phyloP scores from a whole-genome alignment of 208 protist genomes.

The Naegleria fowleri region DNA sequence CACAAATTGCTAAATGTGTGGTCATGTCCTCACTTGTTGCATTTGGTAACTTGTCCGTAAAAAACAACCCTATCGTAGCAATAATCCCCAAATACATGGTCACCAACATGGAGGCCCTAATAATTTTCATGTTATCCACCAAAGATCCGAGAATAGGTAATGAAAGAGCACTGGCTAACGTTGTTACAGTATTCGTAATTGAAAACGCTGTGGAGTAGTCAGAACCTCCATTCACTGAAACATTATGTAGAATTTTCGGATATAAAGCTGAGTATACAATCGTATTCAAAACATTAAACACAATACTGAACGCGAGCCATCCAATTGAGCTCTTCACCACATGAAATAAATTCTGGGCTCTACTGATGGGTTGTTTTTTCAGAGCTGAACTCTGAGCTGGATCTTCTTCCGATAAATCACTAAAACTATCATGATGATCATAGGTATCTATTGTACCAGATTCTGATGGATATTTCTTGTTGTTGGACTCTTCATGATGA shows the following conservation, averaged over 20 bases:
- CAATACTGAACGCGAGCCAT: not conserved
- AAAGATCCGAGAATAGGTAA: not conserved
- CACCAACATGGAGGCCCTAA: not conserved
- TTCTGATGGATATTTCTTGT: no score
- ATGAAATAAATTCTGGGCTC: not conserved
- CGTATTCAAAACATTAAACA: conserved; percentile 13
- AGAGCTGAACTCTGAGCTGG: no score
- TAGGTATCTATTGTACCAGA: no score
- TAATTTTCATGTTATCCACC: not conserved
- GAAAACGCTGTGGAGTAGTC: not conserved
- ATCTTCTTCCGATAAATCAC: no score
- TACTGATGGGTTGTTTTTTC: not conserved
- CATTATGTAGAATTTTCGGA: not conserved
- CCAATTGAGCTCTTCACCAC: not conserved
- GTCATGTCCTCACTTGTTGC: not conserved
- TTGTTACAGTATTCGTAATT: not conserved
- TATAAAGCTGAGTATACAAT: not conserved
- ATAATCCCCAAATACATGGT: not conserved
- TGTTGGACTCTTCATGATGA: no score
- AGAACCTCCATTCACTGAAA: not conserved
- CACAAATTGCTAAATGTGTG: not conserved
- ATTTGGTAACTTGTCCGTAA: not conserved
- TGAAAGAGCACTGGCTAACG: not conserved
- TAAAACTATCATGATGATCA: no score
- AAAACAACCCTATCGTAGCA: not conserved